phyloP scores from a whole-genome alignment of 305 asterid species.

The Withania somnifera region DNA sequence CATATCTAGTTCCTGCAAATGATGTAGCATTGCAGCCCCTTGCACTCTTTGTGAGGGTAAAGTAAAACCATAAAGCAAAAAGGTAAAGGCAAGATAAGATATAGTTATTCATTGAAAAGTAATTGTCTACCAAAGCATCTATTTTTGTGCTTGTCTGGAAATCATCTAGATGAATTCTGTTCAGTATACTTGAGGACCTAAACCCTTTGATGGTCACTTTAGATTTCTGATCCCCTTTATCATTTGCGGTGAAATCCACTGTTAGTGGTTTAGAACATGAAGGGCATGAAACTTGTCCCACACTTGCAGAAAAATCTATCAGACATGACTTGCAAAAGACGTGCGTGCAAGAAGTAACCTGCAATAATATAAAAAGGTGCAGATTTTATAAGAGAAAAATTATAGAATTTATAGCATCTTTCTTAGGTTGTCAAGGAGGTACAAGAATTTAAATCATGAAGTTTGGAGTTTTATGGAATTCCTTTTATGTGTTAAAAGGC shows the following conservation, averaged over 20 bases:
- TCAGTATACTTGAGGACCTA: constrained; percentile 69
- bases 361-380: constrained; percentile 8
- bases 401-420: not conserved
- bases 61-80: too few species aligned
- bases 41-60: not conserved
- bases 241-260: constrained; percentile 53
- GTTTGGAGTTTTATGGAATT: not conserved
- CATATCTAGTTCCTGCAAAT: not conserved
- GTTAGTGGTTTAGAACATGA: constrained; percentile 75
- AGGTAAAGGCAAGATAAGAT: not conserved
- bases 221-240: constrained; percentile 30
- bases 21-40: not conserved
- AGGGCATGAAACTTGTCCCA: constrained; percentile 70
- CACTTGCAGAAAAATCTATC: constrained; percentile 50
- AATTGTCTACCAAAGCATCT: constrained; percentile 62
- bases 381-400: not conserved
- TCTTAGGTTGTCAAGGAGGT: not conserved
- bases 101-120: not conserved
- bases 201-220: constrained; percentile 60
- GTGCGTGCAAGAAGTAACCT: constrained; percentile 76
- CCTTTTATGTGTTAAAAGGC: not conserved
- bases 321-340: constrained; percentile 79
- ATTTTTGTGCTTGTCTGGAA: constrained; percentile 89
- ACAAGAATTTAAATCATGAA: not conserved
- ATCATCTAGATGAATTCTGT: constrained; percentile 54